Percentiles rank a stretch among this genome's conserved stretches.
phyloP scores from a whole-genome alignment of 1,139 yeast species.

The Scheffersomyces titani region DNA sequence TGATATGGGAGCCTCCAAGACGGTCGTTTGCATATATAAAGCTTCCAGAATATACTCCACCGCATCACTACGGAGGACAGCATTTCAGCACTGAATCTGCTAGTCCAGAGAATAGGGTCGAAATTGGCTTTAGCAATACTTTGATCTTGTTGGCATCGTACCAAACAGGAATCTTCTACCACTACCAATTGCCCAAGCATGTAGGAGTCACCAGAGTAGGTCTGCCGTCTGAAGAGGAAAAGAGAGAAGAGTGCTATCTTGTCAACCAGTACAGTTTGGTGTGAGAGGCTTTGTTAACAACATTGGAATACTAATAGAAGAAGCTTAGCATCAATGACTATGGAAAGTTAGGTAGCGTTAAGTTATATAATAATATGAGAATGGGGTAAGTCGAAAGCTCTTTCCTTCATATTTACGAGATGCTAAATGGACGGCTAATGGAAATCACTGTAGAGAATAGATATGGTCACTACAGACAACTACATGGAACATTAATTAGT shows the following conservation, averaged over 20 bases:
- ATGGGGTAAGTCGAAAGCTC: neutral
- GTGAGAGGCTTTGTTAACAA: constrained; percentile 1
- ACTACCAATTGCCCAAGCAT: constrained; percentile 34
- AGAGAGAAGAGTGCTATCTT: constrained; percentile 32
- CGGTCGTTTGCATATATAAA: constrained; percentile 46
- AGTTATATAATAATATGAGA: neutral
- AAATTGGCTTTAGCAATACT: constrained; percentile 39
- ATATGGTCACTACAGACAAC: too few species aligned
- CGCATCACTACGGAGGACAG: constrained; percentile 9
- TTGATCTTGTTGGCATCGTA: constrained; percentile 42
- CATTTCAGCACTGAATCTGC: constrained; percentile 5
- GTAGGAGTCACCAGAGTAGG: neutral
- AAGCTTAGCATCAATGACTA: neutral
- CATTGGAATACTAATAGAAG: neutral
- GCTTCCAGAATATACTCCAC: constrained; percentile 33
- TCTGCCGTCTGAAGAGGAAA: constrained; percentile 17
- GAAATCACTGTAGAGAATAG: neutral
- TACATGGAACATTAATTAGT: too few species aligned
- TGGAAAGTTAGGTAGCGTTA: neutral
- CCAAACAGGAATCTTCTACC: constrained; percentile 41
- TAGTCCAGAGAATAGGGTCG: constrained; percentile 22
- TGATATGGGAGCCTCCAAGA: constrained; percentile 48
- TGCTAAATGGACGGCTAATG: neutral
- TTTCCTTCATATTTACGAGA: neutral
- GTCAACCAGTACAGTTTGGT: constrained; percentile 24